Percentiles rank a stretch among this genome's conserved stretches.
These are phyloP conservation scores for Tuber umbilicatum DNA, from an alignment of 495 filamentous ascomycete species.

Conservation along the genomic window DNA sequence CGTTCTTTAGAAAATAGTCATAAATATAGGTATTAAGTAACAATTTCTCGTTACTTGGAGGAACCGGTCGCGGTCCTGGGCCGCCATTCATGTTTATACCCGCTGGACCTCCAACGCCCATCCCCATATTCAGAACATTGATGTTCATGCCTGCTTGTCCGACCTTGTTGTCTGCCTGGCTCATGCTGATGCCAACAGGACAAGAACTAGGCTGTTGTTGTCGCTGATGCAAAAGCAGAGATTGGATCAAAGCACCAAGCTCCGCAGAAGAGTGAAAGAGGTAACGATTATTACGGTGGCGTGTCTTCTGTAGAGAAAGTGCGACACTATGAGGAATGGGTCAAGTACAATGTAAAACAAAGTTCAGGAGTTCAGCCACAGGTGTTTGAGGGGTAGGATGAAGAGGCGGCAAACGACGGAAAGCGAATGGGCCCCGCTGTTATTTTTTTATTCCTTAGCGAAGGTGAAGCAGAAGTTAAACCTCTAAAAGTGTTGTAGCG, in stretches of 20 bases:
- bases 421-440: neutral
- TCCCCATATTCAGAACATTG: conserved; percentile 40
- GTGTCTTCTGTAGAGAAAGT: neutral
- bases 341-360: neutral
- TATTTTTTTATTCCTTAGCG: neutral
- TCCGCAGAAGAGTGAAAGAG: conserved; percentile 1
- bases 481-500: neutral
- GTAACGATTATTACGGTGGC: neutral
- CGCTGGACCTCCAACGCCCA: conserved; percentile 44
- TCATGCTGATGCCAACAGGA: conserved; percentile 51
- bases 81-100: conserved; percentile 46
- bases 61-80: conserved; percentile 26
- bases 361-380: neutral
- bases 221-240: conserved; percentile 8
- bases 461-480: neutral
- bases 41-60: conserved; percentile 22
- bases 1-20: conserved; percentile 83
- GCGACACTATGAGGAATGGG: neutral
- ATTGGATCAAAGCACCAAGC: conserved; percentile 1
- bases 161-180: conserved; percentile 58
- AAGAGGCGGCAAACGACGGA: neutral
- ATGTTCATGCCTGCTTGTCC: conserved; percentile 47
- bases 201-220: conserved; percentile 18
- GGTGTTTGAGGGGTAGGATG: neutral
- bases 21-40: conserved; percentile 92